Conservation (phyloP, 768 basidiomycete genomes). For the Macrocybe gigantea region DNA sequence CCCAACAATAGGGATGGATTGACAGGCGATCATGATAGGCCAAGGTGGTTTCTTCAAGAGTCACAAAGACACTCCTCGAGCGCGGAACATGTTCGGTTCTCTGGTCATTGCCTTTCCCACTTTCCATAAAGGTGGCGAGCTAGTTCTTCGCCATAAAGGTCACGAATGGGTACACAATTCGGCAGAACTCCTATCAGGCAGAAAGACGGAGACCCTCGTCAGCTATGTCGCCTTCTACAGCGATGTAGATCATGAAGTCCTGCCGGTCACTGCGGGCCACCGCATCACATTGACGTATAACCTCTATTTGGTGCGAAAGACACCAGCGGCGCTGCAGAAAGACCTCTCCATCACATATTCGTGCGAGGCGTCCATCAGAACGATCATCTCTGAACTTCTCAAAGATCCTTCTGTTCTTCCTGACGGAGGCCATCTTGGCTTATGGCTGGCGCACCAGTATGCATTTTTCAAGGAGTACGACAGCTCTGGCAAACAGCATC, state of each 20-base stretch:
- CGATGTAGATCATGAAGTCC: constrained; percentile 37
- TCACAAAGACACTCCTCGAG: constrained; percentile 39
- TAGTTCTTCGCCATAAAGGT: constrained; percentile 20
- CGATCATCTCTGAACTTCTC: background rate
- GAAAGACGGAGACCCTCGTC: constrained; percentile 16
- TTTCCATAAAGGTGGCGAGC: constrained; percentile 29
- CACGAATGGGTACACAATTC: constrained; percentile 30
- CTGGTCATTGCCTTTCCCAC: constrained; percentile 40
- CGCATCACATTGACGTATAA: constrained; percentile 38
- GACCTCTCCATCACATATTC: background rate
- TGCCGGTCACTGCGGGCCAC: constrained; percentile 26
- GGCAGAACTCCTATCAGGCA: constrained; percentile 8
- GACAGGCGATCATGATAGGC: constrained; percentile 11
- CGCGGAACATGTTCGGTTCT: constrained; percentile 39
- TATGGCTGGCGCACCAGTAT: constrained; percentile 22
- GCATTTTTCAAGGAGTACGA: constrained; percentile 13
- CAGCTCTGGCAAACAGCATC: background rate
- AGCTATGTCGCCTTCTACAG: constrained; percentile 29
- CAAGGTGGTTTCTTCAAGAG: constrained; percentile 38
- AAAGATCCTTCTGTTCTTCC: background rate
- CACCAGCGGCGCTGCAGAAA: background rate
- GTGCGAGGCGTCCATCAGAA: background rate
- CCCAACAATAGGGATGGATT: background rate
- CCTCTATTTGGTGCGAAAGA: constrained; percentile 21
- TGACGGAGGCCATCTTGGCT: background rate